phyloP scores from a whole-genome alignment of 495 filamentous ascomycete genomes.

The Astrothelium subdiscretum region DNA sequence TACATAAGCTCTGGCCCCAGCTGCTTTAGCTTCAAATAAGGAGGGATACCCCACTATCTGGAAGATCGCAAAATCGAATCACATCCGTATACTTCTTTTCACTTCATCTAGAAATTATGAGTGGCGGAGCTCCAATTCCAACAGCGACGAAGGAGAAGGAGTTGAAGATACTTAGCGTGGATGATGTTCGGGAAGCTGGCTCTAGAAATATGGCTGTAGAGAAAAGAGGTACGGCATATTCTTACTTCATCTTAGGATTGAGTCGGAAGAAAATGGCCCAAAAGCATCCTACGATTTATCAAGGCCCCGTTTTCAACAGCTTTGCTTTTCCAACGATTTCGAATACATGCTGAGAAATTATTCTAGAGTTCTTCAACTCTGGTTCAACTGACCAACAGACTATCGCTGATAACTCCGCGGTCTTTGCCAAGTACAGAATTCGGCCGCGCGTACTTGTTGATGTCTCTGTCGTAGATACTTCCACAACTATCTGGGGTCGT shows the following conservation, averaged over 20 bases:
- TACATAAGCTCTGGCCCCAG: too few species aligned
- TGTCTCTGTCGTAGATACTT: constrained; percentile 39
- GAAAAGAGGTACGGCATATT: constrained; percentile 17
- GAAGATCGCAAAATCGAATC: too few species aligned
- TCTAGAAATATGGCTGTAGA: constrained; percentile 19
- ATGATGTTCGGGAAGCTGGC: constrained; percentile 21
- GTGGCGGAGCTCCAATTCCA: constrained; percentile 7
- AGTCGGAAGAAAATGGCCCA: too few species aligned
- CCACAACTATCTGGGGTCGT: constrained; percentile 35
- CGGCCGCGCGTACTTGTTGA: constrained; percentile 44
- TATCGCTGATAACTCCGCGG: constrained; percentile 26
- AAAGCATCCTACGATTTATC: too few species aligned
- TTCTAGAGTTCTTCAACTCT: constrained; percentile 38
- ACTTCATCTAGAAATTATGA: constrained; percentile 7
- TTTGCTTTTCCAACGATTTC: too few species aligned
- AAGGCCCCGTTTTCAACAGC: too few species aligned
- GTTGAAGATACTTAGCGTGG: constrained; percentile 18
- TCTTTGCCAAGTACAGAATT: constrained; percentile 34
- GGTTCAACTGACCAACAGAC: constrained; percentile 37
- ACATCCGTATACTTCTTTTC: too few species aligned
- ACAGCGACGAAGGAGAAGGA: not conserved
- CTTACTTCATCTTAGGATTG: not conserved
- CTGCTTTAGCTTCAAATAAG: too few species aligned
- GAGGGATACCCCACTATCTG: too few species aligned
- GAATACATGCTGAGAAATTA: constrained; percentile 1